Percentiles rank a stretch among this genome's conserved stretches.
Conservation (phyloP, 108 stramenopile genomes). For the Nannochloropsis gaditana region DNA sequence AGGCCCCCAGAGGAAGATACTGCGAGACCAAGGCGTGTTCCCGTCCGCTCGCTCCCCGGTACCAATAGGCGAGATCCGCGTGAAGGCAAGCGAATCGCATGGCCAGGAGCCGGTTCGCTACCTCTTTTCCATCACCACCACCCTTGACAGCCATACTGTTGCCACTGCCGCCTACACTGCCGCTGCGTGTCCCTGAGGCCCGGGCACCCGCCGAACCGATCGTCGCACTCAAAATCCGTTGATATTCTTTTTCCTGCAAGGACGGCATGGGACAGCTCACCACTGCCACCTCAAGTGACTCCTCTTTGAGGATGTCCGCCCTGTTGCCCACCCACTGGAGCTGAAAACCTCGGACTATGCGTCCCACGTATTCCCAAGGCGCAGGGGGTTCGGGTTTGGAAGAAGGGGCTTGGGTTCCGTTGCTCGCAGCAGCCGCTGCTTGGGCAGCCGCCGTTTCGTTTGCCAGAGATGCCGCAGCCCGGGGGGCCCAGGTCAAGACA, state of each 20-base stretch:
- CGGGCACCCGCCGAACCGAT: not conserved
- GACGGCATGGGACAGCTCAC: not conserved
- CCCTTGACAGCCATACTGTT: not conserved
- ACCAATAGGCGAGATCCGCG: conserved; percentile 1
- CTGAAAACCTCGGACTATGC: not conserved
- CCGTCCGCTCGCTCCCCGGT: not conserved
- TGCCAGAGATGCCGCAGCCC: not conserved
- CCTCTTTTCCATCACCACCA: not conserved
- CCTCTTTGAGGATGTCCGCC: not conserved
- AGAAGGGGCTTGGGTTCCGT: not conserved
- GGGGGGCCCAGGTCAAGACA: not conserved
- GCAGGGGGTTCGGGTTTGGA: not conserved
- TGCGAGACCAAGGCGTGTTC: not conserved
- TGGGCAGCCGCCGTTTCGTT: not conserved
- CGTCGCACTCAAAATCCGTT: not conserved
- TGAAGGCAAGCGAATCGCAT: not conserved
- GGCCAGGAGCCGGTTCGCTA: not conserved
- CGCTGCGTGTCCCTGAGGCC: too few species aligned
- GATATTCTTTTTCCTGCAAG: not conserved
- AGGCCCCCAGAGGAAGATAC: not conserved
- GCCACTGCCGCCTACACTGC: too few species aligned
- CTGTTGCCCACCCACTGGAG: not conserved
- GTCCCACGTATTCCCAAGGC: not conserved
- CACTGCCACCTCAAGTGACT: not conserved
- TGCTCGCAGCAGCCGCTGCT: not conserved